Percentiles rank a stretch among this genome's conserved stretches.
These are phyloP conservation scores for Aspergillus arachidicola DNA, from an alignment of 2,329 filamentous ascomycete species.

Conservation along the genomic window DNA sequence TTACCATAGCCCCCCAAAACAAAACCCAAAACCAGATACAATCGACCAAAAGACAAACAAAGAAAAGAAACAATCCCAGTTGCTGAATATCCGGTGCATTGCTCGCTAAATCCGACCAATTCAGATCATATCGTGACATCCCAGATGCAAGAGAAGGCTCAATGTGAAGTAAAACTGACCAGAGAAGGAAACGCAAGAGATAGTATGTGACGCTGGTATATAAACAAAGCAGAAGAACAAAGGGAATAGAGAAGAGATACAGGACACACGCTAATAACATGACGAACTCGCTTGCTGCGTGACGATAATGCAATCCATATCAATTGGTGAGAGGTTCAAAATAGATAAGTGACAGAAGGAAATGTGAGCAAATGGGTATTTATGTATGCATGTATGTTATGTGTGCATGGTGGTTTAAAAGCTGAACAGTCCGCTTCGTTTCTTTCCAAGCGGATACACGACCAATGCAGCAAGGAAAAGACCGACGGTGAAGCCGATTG, in stretches of 20 bases:
- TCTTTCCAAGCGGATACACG: slow-evolving; percentile 53
- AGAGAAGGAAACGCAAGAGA: not conserved
- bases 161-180: not conserved
- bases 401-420: slow-evolving; percentile 32
- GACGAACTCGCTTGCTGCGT: not conserved
- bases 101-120: not conserved
- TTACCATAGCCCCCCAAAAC: not conserved
- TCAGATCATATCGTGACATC: not conserved
- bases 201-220: not conserved
- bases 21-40: not conserved
- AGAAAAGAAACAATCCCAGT: not conserved
- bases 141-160: not conserved
- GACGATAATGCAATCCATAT: not conserved
- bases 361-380: not conserved
- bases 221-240: not conserved
- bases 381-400: not conserved
- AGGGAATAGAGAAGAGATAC: not conserved
- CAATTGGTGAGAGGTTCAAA: not conserved
- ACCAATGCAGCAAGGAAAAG: slow-evolving; percentile 52
- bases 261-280: not conserved
- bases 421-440: slow-evolving; percentile 52
- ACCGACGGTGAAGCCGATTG: slow-evolving; percentile 54
- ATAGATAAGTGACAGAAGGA: not conserved
- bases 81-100: not conserved
- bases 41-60: not conserved